A percentile compares a stretch with the other conserved stretches of the same genome.
These are phyloP conservation scores for Blastomyces silverae DNA, from an alignment of 2,329 filamentous ascomycete species.

Conservation along the genomic window DNA sequence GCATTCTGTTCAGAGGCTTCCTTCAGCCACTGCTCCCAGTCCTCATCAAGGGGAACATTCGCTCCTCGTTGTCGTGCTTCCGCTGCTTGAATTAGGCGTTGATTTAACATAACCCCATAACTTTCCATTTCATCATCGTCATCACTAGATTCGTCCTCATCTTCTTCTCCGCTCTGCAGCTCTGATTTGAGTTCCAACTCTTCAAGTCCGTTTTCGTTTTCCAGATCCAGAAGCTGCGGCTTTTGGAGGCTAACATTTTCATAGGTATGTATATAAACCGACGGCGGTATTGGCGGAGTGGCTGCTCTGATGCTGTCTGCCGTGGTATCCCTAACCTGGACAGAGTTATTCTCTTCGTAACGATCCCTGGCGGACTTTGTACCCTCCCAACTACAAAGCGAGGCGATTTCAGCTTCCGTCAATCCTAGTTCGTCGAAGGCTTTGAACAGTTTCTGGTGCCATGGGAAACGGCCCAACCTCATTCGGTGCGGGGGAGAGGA, in stretches of 20 bases:
- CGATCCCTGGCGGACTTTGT: conserved; percentile 44
- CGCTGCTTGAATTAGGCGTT: conserved; percentile 47
- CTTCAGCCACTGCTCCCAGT: conserved; percentile 55
- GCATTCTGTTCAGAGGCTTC: conserved; percentile 49
- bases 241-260: conserved; percentile 15
- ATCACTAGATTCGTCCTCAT: conserved; percentile 39
- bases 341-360: conserved; percentile 50
- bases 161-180: neutral
- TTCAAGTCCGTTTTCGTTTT: neutral
- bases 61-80: conserved; percentile 48
- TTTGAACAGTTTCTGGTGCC: conserved; percentile 55
- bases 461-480: conserved; percentile 55
- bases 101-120: conserved; percentile 48
- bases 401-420: conserved; percentile 54
- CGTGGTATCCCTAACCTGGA: conserved; percentile 56
- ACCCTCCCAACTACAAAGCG: conserved; percentile 55
- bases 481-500: conserved; percentile 55
- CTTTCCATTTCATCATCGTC: conserved; percentile 46
- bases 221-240: neutral
- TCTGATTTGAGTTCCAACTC: conserved; percentile 10
- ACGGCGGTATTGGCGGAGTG: conserved; percentile 37
- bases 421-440: conserved; percentile 55
- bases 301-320: conserved; percentile 50
- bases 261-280: conserved; percentile 29
- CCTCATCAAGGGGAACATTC: conserved; percentile 40